phyloP scores from a whole-genome alignment of 805 yeast species.

The Pichia membranifaciens region DNA sequence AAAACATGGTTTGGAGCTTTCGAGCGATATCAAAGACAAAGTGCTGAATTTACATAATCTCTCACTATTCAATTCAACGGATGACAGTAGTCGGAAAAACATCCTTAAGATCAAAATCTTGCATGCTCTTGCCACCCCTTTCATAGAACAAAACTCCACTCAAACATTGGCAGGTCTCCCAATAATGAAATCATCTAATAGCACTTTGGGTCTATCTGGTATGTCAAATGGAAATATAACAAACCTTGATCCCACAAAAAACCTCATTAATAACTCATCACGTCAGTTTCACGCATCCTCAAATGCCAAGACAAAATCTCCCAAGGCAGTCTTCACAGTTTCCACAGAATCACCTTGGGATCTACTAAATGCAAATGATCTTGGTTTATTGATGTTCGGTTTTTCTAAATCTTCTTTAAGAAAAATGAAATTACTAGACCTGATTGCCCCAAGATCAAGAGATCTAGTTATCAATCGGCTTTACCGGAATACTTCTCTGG shows the following conservation, averaged over 20 bases:
- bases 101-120: conserved; percentile 42
- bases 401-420: conserved; percentile 59
- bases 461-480: conserved; percentile 60
- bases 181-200: conserved; percentile 20
- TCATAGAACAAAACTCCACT: conserved; percentile 36
- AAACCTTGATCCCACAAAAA: background rate
- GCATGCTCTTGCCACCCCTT: conserved; percentile 65
- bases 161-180: conserved; percentile 24
- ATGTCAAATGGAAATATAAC: conserved; percentile 7
- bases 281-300: conserved; percentile 53
- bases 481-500: conserved; percentile 38
- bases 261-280: conserved; percentile 19
- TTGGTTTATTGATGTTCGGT: conserved; percentile 85
- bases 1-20: conserved; percentile 13
- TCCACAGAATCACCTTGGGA: conserved; percentile 69
- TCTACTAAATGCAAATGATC: conserved; percentile 79
- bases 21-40: conserved; percentile 25
- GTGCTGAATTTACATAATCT: conserved; percentile 55
- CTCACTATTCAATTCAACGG: conserved; percentile 37
- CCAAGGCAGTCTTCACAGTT: conserved; percentile 84
- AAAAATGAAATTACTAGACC: conserved; percentile 62
- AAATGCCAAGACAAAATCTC: conserved; percentile 61
- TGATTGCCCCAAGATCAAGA: conserved; percentile 72
- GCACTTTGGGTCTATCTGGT: conserved; percentile 23
- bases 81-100: conserved; percentile 33